Conservation (phyloP, 169 alveolate species). For the Plasmodium ovale region DNA sequence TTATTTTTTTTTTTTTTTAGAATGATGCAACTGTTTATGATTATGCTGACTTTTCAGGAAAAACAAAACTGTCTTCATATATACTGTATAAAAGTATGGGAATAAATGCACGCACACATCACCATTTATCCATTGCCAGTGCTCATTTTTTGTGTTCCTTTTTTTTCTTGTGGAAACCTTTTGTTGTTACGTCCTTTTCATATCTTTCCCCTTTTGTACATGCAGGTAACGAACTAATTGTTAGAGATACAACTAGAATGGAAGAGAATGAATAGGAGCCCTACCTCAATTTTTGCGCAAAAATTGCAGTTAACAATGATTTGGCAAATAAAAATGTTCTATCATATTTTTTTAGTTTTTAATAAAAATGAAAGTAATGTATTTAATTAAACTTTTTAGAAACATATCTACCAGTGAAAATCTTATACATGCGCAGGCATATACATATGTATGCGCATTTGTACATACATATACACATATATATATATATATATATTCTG, state of each 20-base stretch:
- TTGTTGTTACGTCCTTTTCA: no score
- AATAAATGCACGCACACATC: no score
- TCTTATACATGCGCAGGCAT: not conserved
- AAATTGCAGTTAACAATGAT: not conserved
- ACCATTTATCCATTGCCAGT: no score
- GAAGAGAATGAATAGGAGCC: constrained; percentile 1
- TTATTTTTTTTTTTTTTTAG: constrained; percentile 13
- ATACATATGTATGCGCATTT: not conserved
- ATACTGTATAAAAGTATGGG: constrained; percentile 47
- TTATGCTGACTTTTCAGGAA: constrained; percentile 63
- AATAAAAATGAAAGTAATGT: constrained; percentile 2
- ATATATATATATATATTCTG: not conserved
- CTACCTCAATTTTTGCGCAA: not conserved
- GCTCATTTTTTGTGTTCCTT: not conserved
- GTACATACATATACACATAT: constrained; percentile 7
- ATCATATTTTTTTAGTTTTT: not conserved
- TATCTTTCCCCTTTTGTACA: not conserved
- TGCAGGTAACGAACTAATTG: constrained; percentile 57
- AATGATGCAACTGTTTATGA: constrained; percentile 66
- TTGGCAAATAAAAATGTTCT: not conserved
- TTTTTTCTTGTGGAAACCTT: no score
- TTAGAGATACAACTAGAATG: not conserved
- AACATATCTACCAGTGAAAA: not conserved
- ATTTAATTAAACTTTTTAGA: not conserved
- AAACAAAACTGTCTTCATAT: constrained; percentile 51